These are phyloP conservation scores for Lagenaria siceraria DNA, from an alignment of 306 rosid species.

Conservation along the genomic window DNA sequence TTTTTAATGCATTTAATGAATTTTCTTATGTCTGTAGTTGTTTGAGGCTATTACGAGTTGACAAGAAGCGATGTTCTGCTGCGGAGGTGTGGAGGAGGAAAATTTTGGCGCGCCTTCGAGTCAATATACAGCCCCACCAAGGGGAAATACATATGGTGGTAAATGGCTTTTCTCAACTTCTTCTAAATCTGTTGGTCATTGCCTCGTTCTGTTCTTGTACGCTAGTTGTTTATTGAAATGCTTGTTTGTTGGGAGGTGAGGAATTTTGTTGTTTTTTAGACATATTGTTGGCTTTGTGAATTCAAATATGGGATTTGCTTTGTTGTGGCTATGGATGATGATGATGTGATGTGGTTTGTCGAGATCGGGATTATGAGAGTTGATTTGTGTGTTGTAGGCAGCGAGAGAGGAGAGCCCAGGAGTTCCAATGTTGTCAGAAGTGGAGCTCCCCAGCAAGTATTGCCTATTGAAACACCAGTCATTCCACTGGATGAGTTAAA, in stretches of 20 bases:
- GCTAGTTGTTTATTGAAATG: too few species aligned
- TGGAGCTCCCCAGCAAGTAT: conserved; percentile 61
- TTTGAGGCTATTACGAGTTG: conserved; percentile 24
- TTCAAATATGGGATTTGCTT: neutral
- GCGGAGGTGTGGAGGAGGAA: conserved; percentile 66
- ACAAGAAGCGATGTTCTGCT: conserved; percentile 59
- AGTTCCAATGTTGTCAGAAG: conserved; percentile 31
- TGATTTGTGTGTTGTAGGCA: conserved; percentile 26
- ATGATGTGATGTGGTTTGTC: neutral
- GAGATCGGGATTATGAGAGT: neutral
- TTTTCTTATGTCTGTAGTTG: conserved; percentile 25
- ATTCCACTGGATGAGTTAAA: conserved; percentile 61
- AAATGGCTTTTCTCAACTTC: neutral
- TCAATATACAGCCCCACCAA: conserved; percentile 40
- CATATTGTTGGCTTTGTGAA: neutral
- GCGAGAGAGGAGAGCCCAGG: conserved; percentile 80
- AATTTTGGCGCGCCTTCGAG: conserved; percentile 40
- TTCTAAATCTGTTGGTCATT: neutral
- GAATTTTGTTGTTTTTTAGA: neutral
- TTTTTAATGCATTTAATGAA: conserved; percentile 3
- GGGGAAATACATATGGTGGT: conserved; percentile 38
- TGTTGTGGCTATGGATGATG: neutral
- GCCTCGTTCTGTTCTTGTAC: neutral
- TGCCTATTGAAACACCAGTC: conserved; percentile 71
- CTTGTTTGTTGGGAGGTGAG: neutral